phyloP scores from a whole-genome alignment of 2,329 filamentous ascomycete species.

The Cercospora sp. region DNA sequence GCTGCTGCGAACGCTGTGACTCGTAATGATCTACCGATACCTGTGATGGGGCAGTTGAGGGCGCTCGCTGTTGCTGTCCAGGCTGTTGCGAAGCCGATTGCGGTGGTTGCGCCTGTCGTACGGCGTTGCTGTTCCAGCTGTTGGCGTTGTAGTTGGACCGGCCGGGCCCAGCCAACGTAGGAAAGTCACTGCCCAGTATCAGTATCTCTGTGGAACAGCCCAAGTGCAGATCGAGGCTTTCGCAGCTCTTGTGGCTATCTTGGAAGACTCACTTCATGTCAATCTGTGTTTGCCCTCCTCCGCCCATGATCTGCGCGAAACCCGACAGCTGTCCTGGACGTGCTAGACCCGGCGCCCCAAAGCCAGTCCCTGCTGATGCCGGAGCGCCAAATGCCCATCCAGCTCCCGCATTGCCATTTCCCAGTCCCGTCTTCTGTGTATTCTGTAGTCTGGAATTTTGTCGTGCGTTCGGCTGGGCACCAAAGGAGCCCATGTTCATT shows the following conservation, averaged over 20 bases:
- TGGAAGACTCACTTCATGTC: slow-evolving; percentile 39
- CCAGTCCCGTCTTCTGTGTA: slow-evolving; percentile 41
- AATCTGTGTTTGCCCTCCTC: slow-evolving; percentile 36
- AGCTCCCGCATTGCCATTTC: slow-evolving; percentile 47
- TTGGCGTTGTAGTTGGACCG: slow-evolving; percentile 57
- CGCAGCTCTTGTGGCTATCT: neutral
- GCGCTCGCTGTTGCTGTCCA: slow-evolving; percentile 45
- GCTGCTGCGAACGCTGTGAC: slow-evolving; percentile 49
- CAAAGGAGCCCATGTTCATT: slow-evolving; percentile 55
- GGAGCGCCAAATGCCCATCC: slow-evolving; percentile 61
- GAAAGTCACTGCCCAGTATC: slow-evolving; percentile 56
- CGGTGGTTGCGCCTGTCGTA: slow-evolving; percentile 47
- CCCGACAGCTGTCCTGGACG: slow-evolving; percentile 36
- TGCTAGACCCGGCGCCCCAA: slow-evolving; percentile 29
- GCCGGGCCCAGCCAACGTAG: slow-evolving; percentile 59
- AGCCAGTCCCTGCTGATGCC: slow-evolving; percentile 45
- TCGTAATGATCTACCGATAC: slow-evolving; percentile 58
- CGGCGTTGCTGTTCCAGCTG: slow-evolving; percentile 57
- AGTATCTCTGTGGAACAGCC: slow-evolving; percentile 18
- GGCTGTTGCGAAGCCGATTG: slow-evolving; percentile 42
- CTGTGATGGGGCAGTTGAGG: slow-evolving; percentile 46
- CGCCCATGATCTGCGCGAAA: slow-evolving; percentile 41
- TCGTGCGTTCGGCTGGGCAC: slow-evolving; percentile 35
- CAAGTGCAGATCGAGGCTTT: neutral
- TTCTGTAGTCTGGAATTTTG: slow-evolving; percentile 36